phyloP scores from a whole-genome alignment of 1,139 yeast species.

The Lizanozyma gosingica region DNA sequence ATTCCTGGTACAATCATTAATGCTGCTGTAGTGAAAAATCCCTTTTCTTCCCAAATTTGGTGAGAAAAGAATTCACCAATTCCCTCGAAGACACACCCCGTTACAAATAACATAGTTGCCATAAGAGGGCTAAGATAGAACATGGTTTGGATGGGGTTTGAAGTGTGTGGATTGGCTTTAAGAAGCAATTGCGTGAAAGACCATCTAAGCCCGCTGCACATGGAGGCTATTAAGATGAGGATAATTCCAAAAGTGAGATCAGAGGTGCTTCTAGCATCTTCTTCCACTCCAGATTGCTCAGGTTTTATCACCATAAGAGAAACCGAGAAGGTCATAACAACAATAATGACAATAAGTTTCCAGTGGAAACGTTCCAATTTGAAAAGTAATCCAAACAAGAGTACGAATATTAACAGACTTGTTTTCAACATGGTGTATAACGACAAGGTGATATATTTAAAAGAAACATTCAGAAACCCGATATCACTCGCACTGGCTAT shows the following conservation, averaged over 20 bases:
- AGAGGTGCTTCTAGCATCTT: conserved; percentile 10
- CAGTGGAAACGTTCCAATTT: conserved; percentile 64
- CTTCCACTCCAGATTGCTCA: conserved; percentile 8
- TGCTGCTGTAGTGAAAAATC: conserved; percentile 43
- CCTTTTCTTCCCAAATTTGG: conserved; percentile 55
- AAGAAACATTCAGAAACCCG: conserved; percentile 82
- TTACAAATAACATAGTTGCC: conserved; percentile 49
- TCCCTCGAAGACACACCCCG: conserved; percentile 65
- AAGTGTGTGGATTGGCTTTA: conserved; percentile 47
- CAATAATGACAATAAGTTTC: conserved; percentile 58
- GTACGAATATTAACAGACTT: conserved; percentile 76
- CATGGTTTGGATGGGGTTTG: conserved; percentile 77
- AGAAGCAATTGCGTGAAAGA: conserved; percentile 81
- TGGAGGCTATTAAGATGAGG: conserved; percentile 67
- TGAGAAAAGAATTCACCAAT: conserved; percentile 42
- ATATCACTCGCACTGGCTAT: conserved; percentile 88
- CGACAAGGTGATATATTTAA: conserved; percentile 68
- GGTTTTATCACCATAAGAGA: conserved; percentile 65
- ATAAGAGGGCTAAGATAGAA: conserved; percentile 79
- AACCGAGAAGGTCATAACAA: conserved; percentile 75
- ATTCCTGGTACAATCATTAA: conserved; percentile 74
- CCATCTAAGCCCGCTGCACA: conserved; percentile 90
- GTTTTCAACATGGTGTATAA: conserved; percentile 93
- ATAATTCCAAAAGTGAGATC: conserved; percentile 47
- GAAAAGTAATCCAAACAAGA: conserved; percentile 76